Conservation (phyloP, 305 asterid species). For the Fraxinus sp. region DNA sequence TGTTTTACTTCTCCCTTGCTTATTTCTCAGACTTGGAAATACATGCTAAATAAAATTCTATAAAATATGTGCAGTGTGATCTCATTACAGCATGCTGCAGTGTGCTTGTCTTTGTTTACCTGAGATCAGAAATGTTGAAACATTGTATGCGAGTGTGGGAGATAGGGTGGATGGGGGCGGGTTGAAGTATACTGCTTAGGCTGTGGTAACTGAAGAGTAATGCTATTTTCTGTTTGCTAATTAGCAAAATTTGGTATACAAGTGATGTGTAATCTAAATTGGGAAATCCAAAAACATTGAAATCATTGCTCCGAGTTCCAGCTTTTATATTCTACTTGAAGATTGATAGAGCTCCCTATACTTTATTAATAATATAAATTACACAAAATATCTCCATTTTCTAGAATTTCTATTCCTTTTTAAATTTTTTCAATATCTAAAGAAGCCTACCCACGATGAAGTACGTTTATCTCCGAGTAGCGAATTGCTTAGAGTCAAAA, state of each 20-base stretch:
- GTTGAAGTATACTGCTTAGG: not conserved
- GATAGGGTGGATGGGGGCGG: not conserved
- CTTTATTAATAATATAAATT: not conserved
- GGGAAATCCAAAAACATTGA: not conserved
- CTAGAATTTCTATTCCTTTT: not conserved
- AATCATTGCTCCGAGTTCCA: not conserved
- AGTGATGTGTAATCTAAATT: slow-evolving; percentile 2
- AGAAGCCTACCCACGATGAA: not conserved
- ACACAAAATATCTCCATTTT: not conserved
- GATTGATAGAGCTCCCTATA: not conserved
- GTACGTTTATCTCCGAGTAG: not conserved
- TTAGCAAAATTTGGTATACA: not conserved
- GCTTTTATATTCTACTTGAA: not conserved
- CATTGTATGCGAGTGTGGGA: not conserved
- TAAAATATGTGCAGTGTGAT: slow-evolving; percentile 12
- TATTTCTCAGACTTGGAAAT: not conserved
- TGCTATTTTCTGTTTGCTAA: not conserved
- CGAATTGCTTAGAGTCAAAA: not conserved
- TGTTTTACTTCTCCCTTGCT: slow-evolving; percentile 3
- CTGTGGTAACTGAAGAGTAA: not conserved
- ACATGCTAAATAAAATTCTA: slow-evolving; percentile 13
- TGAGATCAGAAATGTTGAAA: not conserved
- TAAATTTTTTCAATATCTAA: not conserved
- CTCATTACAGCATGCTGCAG: not conserved
- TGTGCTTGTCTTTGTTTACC: not conserved